Evolutionary conservation across 2,329 filamentous ascomycete species (phyloP), one percentile per base, ranked within the genome.

Genomic region (Microsporum canis): DNA sequence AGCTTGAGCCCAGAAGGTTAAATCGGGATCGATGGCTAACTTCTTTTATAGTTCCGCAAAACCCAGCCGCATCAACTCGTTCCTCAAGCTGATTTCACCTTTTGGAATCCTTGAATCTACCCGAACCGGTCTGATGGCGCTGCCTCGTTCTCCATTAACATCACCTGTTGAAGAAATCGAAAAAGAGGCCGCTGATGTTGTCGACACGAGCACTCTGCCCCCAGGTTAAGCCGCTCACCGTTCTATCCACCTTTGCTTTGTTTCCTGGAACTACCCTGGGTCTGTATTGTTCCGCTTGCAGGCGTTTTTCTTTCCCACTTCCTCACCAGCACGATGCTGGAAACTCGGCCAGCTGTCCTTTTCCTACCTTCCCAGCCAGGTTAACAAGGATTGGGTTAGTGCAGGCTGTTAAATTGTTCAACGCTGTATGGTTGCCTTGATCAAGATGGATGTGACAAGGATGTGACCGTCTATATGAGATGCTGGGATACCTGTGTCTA

Each of bases 81-180:
- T 96, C 80, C 87, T 99, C 78, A 99, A 97, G 79, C 83, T 99
- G 64, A 86, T 99, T 71, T 82, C 85, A 61, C 92, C 92, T 10
- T 99, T 97, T 73, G 94, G 94, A 71, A 96, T 99, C 68, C 82
- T 99, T 58, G 94, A 99, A 78, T 96, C 91, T 58, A 91, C 92
- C 58, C 85, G 94, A 64, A 97, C 94, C 62, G 94, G 94, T 74
- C 82, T 99, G 62, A 99, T 97, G 92, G 94, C 94, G 56, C 81
- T 99, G 66, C 94, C 94, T 62, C 88, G 94, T 67, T 96, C 94
- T 39, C 94, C 94, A 43, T 84, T 99, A 55, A 84, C 88, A 64
- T 87, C 84, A 62, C 82, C 84, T 29, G 83, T 82, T 60, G 89
- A 92, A 65, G 84, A 90, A 63, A 73, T 85, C 8, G 81, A 87